A percentile compares a stretch with the other conserved stretches of the same genome.
Evolutionary conservation across 208 protist genomes (phyloP).

Genomic region (Leptomonas pyrrhocoris): DNA sequence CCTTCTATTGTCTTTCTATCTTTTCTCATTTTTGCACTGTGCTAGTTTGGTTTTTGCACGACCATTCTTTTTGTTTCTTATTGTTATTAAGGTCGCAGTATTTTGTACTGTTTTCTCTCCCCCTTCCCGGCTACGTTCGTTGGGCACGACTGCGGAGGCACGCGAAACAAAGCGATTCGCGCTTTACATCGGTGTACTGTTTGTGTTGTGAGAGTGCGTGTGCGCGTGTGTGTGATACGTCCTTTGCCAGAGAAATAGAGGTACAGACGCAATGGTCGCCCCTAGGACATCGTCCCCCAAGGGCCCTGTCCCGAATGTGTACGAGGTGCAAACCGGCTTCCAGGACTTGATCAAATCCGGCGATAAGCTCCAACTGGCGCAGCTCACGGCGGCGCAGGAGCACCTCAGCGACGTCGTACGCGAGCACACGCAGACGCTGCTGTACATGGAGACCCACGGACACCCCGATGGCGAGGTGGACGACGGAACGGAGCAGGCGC

Average conservation of each 20-base stretch:
- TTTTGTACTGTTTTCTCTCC: too few species aligned
- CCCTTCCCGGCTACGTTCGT: too few species aligned
- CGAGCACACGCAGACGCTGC: constrained; percentile 34
- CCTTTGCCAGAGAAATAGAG: background rate
- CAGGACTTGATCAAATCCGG: constrained; percentile 10
- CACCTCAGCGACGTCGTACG: constrained; percentile 31
- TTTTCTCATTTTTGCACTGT: too few species aligned
- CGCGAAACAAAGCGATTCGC: too few species aligned
- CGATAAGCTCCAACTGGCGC: constrained; percentile 6
- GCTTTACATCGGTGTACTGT: too few species aligned
- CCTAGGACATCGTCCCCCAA: constrained; percentile 5
- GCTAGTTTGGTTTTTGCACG: too few species aligned
- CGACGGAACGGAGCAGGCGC: constrained; percentile 2
- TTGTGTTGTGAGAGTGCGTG: too few species aligned
- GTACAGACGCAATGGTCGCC: background rate
- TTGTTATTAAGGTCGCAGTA: too few species aligned
- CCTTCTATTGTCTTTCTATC: too few species aligned
- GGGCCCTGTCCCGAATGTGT: constrained; percentile 7
- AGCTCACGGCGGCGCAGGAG: constrained; percentile 23
- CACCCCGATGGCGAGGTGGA: background rate
- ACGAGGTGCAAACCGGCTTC: constrained; percentile 38
- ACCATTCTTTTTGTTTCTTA: too few species aligned
- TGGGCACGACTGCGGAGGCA: too few species aligned
- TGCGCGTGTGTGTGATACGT: too few species aligned
- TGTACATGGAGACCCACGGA: constrained; percentile 35